Evolutionary conservation across 148 eudicot species (phyloP).

Genomic region (Rhododendron griersonianum): DNA sequence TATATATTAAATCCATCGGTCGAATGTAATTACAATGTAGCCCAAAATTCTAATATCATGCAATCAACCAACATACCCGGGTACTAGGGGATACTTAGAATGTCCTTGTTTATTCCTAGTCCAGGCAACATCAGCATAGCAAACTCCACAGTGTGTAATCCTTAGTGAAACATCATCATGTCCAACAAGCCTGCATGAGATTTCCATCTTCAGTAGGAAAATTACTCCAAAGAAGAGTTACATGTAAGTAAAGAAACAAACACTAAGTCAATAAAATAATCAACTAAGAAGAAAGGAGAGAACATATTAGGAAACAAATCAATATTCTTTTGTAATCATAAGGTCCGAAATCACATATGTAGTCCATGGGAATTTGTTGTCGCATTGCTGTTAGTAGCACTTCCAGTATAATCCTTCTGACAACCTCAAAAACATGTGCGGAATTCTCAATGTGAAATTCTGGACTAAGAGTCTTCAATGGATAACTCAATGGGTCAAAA

Average conservation of each 20-base stretch:
- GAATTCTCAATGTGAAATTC: not conserved
- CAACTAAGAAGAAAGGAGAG: not conserved
- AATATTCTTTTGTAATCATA: not conserved
- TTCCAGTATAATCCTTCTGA: not conserved
- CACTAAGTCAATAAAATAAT: not conserved
- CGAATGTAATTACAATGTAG: not conserved
- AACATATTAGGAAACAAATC: not conserved
- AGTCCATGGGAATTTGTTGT: not conserved
- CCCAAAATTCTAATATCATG: not conserved
- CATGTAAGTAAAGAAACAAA: not conserved
- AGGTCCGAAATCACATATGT: not conserved
- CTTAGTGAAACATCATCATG: constrained; percentile 62
- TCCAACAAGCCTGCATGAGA: constrained; percentile 48
- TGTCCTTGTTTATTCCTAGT: constrained; percentile 46
- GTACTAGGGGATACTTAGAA: constrained; percentile 79
- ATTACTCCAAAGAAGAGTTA: not conserved
- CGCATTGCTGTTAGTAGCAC: not conserved
- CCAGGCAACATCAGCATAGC: constrained; percentile 87
- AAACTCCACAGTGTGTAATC: constrained; percentile 82
- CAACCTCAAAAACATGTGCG: not conserved
- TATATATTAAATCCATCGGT: not conserved
- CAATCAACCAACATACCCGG: constrained; percentile 53
- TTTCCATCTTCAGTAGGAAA: not conserved
- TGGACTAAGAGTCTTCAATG: not conserved
- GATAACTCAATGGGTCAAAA: not conserved